Evolutionary conservation across 768 basidiomycete genomes (phyloP).

Genomic region (Auricularia sp.): DNA sequence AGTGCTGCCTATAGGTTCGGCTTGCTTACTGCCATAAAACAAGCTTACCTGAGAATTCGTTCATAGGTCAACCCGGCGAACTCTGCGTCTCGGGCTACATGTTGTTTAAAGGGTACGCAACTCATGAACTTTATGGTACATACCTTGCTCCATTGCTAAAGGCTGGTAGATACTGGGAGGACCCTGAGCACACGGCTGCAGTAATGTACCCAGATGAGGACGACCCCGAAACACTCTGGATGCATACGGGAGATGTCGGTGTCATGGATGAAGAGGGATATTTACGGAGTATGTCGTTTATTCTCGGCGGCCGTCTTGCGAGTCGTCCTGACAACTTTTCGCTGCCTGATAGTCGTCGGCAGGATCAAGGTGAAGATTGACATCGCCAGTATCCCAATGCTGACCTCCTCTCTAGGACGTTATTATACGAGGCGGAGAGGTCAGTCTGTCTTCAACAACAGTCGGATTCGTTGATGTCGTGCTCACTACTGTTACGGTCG

Average conservation of each 20-base stretch:
- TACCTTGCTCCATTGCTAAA: background rate
- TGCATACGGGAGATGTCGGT: slow-evolving; percentile 76
- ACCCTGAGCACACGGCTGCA: slow-evolving; percentile 53
- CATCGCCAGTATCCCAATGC: background rate
- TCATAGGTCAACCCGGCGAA: slow-evolving; percentile 46
- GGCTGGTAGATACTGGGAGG: slow-evolving; percentile 60
- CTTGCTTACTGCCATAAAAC: background rate
- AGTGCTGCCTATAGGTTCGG: slow-evolving; percentile 53
- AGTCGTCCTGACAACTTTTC: no score
- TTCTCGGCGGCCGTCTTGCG: no score
- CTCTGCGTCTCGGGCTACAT: slow-evolving; percentile 66
- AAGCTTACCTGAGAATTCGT: background rate
- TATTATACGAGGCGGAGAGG: slow-evolving; percentile 82
- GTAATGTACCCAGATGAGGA: slow-evolving; percentile 43
- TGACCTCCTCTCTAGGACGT: slow-evolving; percentile 43
- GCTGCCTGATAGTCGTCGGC: slow-evolving; percentile 49
- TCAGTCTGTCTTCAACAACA: slow-evolving; percentile 13
- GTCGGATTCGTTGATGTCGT: background rate
- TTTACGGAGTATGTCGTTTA: slow-evolving; percentile 43
- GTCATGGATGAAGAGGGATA: slow-evolving; percentile 79
- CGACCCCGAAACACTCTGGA: slow-evolving; percentile 41
- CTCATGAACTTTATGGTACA: background rate
- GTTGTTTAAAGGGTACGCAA: slow-evolving; percentile 63
- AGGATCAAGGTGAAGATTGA: slow-evolving; percentile 53
- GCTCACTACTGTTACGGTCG: background rate